phyloP scores from a whole-genome alignment of 208 protist genomes.

The Novymonas esmeraldas region DNA sequence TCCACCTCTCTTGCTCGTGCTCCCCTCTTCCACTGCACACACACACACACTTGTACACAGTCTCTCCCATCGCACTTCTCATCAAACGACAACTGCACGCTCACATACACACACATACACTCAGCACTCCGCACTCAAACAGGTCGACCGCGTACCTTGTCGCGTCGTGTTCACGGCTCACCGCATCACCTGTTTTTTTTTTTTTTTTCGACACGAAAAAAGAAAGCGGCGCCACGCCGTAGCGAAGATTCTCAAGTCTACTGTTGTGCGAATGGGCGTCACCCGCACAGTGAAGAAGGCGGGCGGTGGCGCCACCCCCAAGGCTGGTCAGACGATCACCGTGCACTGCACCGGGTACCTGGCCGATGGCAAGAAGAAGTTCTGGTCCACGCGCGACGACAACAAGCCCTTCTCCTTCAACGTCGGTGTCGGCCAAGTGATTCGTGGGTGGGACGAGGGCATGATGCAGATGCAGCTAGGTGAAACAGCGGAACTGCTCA shows the following conservation, averaged over 20 bases:
- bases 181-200: not conserved
- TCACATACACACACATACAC: not conserved
- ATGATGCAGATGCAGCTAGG: conserved; percentile 88
- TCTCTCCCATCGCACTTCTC: not conserved
- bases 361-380: conserved; percentile 84
- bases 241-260: conserved; percentile 32
- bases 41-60: too few relatives aligned
- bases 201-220: not conserved
- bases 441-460: conserved; percentile 95
- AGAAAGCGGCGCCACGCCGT: too few relatives aligned
- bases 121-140: not conserved
- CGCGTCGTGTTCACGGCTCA: too few relatives aligned
- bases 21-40: too few relatives aligned
- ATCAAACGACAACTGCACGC: not conserved
- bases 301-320: conserved; percentile 65
- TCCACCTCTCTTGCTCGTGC: too few relatives aligned
- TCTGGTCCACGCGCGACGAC: conserved; percentile 88
- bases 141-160: too few relatives aligned
- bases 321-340: conserved; percentile 74
- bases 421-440: conserved; percentile 92
- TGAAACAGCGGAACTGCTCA: conserved; percentile 81
- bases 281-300: conserved; percentile 62
- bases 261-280: conserved; percentile 66
- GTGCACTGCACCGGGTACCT: conserved; percentile 92
- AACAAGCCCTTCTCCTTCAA: conserved; percentile 92